These are phyloP conservation scores for Penicillium aurantiogriseum DNA, from an alignment of 2,329 filamentous ascomycete species.

Conservation along the genomic window DNA sequence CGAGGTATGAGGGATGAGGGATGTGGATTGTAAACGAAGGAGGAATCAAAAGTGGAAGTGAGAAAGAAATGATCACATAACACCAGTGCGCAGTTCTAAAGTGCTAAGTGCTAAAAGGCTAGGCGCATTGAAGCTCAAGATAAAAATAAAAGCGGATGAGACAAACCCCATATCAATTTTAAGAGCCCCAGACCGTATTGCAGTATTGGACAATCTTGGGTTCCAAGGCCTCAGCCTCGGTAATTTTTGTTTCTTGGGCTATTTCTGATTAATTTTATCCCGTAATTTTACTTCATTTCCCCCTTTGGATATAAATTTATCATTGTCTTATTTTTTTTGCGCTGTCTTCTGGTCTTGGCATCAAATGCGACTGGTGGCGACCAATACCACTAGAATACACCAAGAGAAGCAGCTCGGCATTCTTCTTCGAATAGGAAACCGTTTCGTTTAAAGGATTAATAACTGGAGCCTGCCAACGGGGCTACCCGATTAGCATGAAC, in stretches of 20 bases:
- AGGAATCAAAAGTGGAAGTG: background rate
- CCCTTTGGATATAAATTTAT: background rate
- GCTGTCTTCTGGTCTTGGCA: background rate
- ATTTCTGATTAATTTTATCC: background rate
- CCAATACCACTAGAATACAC: constrained; percentile 1
- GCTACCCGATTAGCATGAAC: background rate
- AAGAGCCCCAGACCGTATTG: constrained; percentile 1
- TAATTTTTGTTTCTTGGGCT: background rate
- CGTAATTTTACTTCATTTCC: background rate
- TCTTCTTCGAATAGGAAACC: background rate
- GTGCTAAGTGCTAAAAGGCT: constrained; percentile 5
- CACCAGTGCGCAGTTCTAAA: background rate
- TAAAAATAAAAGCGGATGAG: constrained; percentile 12
- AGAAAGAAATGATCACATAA: constrained; percentile 2
- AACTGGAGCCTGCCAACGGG: constrained; percentile 1
- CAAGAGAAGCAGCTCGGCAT: background rate
- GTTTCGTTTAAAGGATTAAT: background rate
- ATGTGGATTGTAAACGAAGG: background rate
- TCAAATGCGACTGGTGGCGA: constrained; percentile 1
- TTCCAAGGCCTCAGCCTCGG: background rate
- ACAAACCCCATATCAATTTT: constrained; percentile 8
- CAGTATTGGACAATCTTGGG: background rate
- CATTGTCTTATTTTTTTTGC: too few species aligned
- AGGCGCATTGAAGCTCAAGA: constrained; percentile 9
- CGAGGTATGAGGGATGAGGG: background rate